Conservation (phyloP, 495 filamentous ascomycete species). For the Clavariopsis aquatica region DNA sequence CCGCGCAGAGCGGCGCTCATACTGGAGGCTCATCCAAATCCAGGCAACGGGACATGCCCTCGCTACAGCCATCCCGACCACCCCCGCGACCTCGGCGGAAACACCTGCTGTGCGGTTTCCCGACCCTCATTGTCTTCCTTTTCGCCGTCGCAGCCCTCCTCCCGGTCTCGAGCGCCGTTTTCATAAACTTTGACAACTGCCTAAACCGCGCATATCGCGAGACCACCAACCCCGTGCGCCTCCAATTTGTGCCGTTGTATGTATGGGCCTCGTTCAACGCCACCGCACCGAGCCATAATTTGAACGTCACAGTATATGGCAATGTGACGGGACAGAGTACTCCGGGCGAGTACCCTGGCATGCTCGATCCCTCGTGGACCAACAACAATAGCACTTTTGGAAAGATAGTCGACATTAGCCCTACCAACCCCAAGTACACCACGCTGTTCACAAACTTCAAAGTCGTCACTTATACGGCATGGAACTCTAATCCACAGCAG, state of each 20-base stretch:
- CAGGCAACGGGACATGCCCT: constrained; percentile 23
- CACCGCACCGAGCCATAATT: constrained; percentile 59
- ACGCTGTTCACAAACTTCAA: constrained; percentile 70
- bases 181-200: constrained; percentile 83
- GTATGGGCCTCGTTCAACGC: constrained; percentile 74
- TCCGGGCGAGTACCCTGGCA: constrained; percentile 53
- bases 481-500: constrained; percentile 46
- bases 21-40: not conserved
- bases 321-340: constrained; percentile 72
- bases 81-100: constrained; percentile 32
- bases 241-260: constrained; percentile 81
- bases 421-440: constrained; percentile 59
- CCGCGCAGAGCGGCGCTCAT: constrained; percentile 1
- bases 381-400: constrained; percentile 64
- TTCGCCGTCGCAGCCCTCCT: constrained; percentile 24
- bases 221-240: constrained; percentile 47
- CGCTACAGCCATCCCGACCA: constrained; percentile 17
- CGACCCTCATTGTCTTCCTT: constrained; percentile 20
- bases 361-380: constrained; percentile 53
- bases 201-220: constrained; percentile 53
- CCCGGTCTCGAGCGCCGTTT: constrained; percentile 51
- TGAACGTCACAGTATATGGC: constrained; percentile 83
- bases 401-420: constrained; percentile 68
- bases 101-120: constrained; percentile 1
- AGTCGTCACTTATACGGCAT: constrained; percentile 74